Evolutionary conservation across 2,329 filamentous ascomycete species (phyloP).

Genomic region (Thielaviopsis ethacetica): DNA sequence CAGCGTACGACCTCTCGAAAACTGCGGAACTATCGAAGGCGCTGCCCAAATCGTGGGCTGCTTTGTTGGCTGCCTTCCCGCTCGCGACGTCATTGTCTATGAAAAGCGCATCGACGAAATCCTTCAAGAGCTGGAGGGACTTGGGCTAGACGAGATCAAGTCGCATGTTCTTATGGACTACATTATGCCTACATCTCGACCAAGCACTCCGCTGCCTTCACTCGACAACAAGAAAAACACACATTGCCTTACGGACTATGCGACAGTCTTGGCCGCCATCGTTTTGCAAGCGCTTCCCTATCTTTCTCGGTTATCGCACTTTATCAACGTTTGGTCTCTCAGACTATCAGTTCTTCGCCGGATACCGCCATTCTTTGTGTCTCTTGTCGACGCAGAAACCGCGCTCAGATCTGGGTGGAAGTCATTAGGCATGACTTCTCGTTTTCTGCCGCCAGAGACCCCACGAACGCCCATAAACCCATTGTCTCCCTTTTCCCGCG

Average conservation of each 20-base stretch:
- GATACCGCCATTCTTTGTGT: conserved; percentile 50
- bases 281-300: conserved; percentile 78
- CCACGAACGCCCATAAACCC: background rate
- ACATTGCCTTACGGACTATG: conserved; percentile 19
- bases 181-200: conserved; percentile 37
- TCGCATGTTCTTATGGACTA: conserved; percentile 71
- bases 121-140: conserved; percentile 45
- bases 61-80: conserved; percentile 51
- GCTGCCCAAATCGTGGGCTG: conserved; percentile 1
- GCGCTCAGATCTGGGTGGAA: conserved; percentile 53
- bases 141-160: conserved; percentile 79
- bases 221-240: conserved; percentile 16
- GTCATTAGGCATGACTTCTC: conserved; percentile 28
- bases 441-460: conserved; percentile 5
- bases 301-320: conserved; percentile 52
- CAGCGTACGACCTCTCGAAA: conserved; percentile 3
- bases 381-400: conserved; percentile 48
- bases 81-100: conserved; percentile 47
- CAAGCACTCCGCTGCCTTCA: conserved; percentile 21
- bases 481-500: conserved; percentile 20
- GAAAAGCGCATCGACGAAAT: conserved; percentile 64
- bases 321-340: conserved; percentile 65
- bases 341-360: conserved; percentile 60
- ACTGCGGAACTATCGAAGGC: conserved; percentile 4
- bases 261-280: conserved; percentile 77